A percentile compares a stretch with the other conserved stretches of the same genome.
Evolutionary conservation across 495 filamentous ascomycete species (phyloP).

Genomic region (Letharia lupina): DNA sequence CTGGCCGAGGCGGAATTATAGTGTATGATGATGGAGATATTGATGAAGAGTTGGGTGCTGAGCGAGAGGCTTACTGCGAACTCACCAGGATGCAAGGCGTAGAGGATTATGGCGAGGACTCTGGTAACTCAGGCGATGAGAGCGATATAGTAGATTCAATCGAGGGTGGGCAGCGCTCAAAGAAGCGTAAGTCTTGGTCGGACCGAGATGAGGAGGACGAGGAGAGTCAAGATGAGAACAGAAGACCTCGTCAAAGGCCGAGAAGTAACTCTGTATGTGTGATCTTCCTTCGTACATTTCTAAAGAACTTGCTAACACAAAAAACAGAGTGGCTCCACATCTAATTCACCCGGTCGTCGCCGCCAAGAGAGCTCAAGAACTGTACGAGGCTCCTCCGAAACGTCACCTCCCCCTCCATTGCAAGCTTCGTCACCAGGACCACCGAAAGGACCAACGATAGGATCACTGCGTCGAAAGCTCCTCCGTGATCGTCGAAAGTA

Average conservation of each 20-base stretch:
- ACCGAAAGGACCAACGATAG: conserved; percentile 55
- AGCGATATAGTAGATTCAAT: conserved; percentile 29
- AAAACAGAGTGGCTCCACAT: conserved; percentile 50
- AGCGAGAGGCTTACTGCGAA: conserved; percentile 73
- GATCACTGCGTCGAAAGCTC: conserved; percentile 60
- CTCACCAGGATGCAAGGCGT: conserved; percentile 84
- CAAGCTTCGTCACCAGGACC: conserved; percentile 49
- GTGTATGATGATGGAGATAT: conserved; percentile 97
- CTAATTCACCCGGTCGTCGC: conserved; percentile 42
- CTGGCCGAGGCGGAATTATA: conserved; percentile 74
- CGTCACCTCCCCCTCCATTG: conserved; percentile 39
- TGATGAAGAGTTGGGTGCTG: conserved; percentile 66
- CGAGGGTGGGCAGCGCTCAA: conserved; percentile 27
- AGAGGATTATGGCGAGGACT: conserved; percentile 57
- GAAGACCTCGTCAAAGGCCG: conserved; percentile 65
- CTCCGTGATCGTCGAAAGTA: conserved; percentile 68
- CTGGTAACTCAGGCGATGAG: conserved; percentile 35
- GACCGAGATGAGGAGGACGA: conserved; percentile 59
- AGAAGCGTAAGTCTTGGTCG: conserved; percentile 82
- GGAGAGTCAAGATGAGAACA: conserved; percentile 57
- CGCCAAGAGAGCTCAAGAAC: conserved; percentile 26
- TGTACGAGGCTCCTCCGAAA: conserved; percentile 28
- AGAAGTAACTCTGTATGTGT: conserved; percentile 74
- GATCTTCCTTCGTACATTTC: too few relatives aligned
- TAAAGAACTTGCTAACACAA: neutral